Conservation (phyloP, 2,329 filamentous ascomycete species). For the Hypoxylon sp. region DNA sequence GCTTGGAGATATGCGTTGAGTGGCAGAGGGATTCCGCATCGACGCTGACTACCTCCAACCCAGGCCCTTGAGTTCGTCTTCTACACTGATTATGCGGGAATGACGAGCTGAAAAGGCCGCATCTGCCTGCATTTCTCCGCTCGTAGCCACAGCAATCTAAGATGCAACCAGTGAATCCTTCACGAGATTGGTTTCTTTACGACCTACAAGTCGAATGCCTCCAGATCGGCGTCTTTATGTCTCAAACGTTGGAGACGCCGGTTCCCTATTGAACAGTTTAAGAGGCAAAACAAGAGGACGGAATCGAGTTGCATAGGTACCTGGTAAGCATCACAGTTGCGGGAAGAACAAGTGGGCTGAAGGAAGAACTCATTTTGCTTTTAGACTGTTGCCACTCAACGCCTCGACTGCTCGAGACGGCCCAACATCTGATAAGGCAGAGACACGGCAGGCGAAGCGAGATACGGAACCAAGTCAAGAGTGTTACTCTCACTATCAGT, state of each 20-base stretch:
- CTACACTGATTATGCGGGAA: not conserved
- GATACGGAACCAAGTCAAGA: not conserved
- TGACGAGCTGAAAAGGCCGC: not conserved
- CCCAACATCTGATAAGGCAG: not conserved
- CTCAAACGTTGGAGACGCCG: not conserved
- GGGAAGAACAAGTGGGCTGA: not conserved
- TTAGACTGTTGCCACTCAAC: not conserved
- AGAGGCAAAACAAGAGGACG: not conserved
- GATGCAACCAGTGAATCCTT: not conserved
- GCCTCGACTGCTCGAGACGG: not conserved
- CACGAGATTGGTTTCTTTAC: not conserved
- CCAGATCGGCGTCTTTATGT: not conserved
- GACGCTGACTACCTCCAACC: not conserved
- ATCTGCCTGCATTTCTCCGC: not conserved
- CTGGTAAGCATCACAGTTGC: not conserved
- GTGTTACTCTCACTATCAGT: not conserved
- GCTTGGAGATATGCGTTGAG: not conserved
- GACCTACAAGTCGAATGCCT: not conserved
- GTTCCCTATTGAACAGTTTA: not conserved
- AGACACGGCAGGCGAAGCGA: not conserved
- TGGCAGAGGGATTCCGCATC: not conserved
- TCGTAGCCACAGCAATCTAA: not conserved
- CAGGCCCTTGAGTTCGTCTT: not conserved
- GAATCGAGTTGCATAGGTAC: not conserved
- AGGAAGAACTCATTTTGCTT: not conserved